Base-by-base conservation (phyloP, 2,329 filamentous ascomycete species). In the Daldinia sp. region DNA sequence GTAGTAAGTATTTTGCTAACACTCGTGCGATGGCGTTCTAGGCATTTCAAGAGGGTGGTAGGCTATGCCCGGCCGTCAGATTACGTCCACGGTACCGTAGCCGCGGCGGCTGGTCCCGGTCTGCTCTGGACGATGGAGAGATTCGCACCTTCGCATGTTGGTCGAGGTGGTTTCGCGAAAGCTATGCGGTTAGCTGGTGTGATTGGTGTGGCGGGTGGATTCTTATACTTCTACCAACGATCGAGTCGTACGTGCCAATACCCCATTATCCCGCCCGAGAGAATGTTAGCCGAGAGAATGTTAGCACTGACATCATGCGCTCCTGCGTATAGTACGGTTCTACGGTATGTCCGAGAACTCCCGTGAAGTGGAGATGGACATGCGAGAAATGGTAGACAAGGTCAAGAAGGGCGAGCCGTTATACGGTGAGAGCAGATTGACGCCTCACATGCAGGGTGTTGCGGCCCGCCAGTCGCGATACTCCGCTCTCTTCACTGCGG, bases 351-450 rank as follows among this genome's bases (percentile, higher is more conserved):
- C 87, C 48, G 95, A 99, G 80, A 99, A 99, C 81, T 81, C 89
- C 56, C 89, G 95, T 72, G 95, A 99, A 79, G 83, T 95, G 60
- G 91, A 97, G 68, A 90, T 96, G 90, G 95, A 99, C 77, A 98
- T 98, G 94, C 87, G 87, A 68, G 95, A 99, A 80, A 99, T 99
- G 95, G 94, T 97, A 34, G 87, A 89, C 77, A 96, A 94, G 81
- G 94, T 98, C 77, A 99, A 98, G 86, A 87, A 85, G 62, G 94
- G 94, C 68, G 86, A 96, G 82, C 85, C 95, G 32, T 83, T 98
- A 49, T 99, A 99, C 79, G 95, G 95, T 74, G 87, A 85, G 72
- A 92, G 89, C 73, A 81, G 81, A 54, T 80, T 97, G 72, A 90
- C 90, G 60, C 89, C 94, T 67, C 92, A 97, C 80, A 90, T 97